Base-by-base conservation (phyloP, 371 early-diverging fungal genomes). In the Zychaea mexicana region DNA sequence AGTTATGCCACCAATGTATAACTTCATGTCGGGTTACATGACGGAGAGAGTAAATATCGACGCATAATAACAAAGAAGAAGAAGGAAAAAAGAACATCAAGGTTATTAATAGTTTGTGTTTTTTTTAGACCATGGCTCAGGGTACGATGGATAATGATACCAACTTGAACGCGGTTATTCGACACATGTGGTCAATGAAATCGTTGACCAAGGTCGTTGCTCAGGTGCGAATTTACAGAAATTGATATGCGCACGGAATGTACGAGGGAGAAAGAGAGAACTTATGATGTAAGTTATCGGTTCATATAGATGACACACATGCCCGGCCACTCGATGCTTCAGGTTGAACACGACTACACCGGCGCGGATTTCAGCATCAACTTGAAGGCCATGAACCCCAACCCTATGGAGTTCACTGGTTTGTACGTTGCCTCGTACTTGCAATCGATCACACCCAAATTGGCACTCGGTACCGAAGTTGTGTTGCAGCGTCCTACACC, bases 341-440 rank as follows among this genome's bases (percentile, higher is more conserved):
- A 94, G 76, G 64, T 93, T 38, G 99, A 98, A 73, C 89, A 90
- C 72, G 98, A 98, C 72, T 89, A 93, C 77, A 84, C 87, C 61
- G 98, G 97, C 58, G 70, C 85, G 21, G 97, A 97, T 77, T 96
- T 84, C 73, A 82, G 92, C 27, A 57, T 91, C 62, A 96, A 92
- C 79, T 62, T 93, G 72, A 98, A 97, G 86, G 93, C 93, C 54
- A 88, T 96, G 82, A 97, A 98, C 86, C 95, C 97, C 38, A 94
- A 94, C 65, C 91, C 91, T 17, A 78, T 93, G 53, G 97, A 96
- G 65, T 79, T 79, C 62, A 98, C 97, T 17, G 98, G 98, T 62
- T 89, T 96, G 60, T 95, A 86, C 73, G 82, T 92, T 67, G 86
- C 90, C 52, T 89, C 87, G 57, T 95, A 94, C 82, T 79, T 98